Base-by-base conservation (phyloP, 2,329 filamentous ascomycete species). In the Chaetomium sp. region DNA sequence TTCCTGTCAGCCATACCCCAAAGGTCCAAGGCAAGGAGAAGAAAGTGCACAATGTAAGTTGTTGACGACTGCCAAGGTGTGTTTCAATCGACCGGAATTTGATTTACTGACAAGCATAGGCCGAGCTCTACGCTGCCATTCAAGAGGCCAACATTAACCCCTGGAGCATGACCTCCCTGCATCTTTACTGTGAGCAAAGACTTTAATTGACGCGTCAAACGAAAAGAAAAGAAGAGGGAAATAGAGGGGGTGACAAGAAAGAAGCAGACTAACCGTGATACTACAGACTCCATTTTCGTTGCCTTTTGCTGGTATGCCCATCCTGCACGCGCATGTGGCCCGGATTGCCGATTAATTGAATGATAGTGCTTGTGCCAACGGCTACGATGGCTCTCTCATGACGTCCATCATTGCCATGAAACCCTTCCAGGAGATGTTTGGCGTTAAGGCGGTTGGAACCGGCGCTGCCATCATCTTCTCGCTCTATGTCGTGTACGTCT, bases 371-470 rank as follows among this genome's bases (percentile, higher is more conserved):
- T 81, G 79, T 65, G 79, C 80, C 69, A 82, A 81, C 70, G 80
- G 80, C 65, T 82, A 81, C 68, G 80, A 82, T 74, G 77, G 78
- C 62, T 81, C 79, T 9, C 75, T 82, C 29, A 79, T 82, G 74
- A 82, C 75, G 6, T 73, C 70, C 58, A 77, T 82, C 67, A 75
- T 78, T 56, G 80, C 78, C 61, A 82, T 81, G 79, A n/a, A 72
- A 0, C 71, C 75, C 57, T 82, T 81, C 73, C 74, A 79, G 64
- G 58, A 74, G 0, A 74, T 72, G 1, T 81, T 82, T 67, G 67
- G 78, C 5, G 76, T 74, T 5, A 76, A 75, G n/a, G 72, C 73
- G 63, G 76, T 72, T 9, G 80, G 77, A 16, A 66, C 72, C 25
- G 72, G 74, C 57, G 78, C 81, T 56, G 77, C 80, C 4, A 64